A percentile compares a stretch with the other conserved stretches of the same genome.
Conservation (phyloP, 2,329 filamentous ascomycete genomes). For the Neoarthrinium moseri region DNA sequence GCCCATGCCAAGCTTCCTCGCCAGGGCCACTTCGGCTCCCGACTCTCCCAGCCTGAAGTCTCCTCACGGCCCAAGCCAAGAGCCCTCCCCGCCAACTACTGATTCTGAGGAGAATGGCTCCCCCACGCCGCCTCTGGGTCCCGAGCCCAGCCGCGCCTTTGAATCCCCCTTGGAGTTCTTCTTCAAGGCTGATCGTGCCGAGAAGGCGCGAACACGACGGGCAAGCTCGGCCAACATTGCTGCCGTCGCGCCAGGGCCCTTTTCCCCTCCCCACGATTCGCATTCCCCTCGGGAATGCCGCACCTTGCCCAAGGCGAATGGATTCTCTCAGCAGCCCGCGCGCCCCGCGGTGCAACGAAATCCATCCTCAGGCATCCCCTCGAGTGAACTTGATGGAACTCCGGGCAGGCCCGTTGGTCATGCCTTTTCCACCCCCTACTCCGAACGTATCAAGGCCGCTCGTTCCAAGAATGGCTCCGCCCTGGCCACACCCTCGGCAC, state of each 20-base stretch:
- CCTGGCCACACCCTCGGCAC: constrained; percentile 16
- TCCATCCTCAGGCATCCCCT: constrained; percentile 57
- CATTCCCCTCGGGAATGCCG: constrained; percentile 30
- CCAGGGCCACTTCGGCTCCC: constrained; percentile 62
- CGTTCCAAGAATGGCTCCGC: constrained; percentile 29
- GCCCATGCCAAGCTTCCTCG: constrained; percentile 35
- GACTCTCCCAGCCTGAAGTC: constrained; percentile 56
- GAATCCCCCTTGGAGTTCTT: constrained; percentile 86
- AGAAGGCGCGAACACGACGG: constrained; percentile 62
- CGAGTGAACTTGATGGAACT: constrained; percentile 66
- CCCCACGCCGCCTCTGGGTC: constrained; percentile 33
- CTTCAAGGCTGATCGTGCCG: constrained; percentile 82
- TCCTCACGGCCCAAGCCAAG: constrained; percentile 33
- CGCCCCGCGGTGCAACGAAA: constrained; percentile 38
- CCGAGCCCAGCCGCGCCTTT: constrained; percentile 31
- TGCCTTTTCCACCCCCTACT: constrained; percentile 66
- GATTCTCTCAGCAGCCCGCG: constrained; percentile 26
- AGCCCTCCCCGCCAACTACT: constrained; percentile 51
- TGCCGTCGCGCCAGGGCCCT: constrained; percentile 35
- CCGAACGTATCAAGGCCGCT: constrained; percentile 59
- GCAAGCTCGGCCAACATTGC: constrained; percentile 48
- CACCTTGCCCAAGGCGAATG: constrained; percentile 30
- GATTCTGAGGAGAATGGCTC: constrained; percentile 50
- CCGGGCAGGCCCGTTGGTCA: constrained; percentile 57
- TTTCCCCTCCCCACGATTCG: constrained; percentile 48